These are phyloP conservation scores for Paraconiothyrium sp. DNA, from an alignment of 2,329 filamentous ascomycete genomes.

Conservation along the genomic window DNA sequence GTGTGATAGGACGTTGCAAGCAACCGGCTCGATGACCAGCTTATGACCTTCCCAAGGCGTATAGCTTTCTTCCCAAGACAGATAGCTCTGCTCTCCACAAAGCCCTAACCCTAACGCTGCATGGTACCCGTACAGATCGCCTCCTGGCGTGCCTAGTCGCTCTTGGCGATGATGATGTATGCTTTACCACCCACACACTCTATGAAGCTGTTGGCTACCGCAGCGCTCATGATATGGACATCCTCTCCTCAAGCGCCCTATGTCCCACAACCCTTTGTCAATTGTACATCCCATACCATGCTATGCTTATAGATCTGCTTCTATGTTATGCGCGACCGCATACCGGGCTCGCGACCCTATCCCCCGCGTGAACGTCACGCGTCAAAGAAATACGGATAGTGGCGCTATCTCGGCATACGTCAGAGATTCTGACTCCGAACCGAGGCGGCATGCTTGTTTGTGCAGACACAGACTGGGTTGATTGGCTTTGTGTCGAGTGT, in stretches of 20 bases:
- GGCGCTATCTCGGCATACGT: neutral
- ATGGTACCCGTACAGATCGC: neutral
- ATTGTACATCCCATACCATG: neutral
- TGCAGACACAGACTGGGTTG: neutral
- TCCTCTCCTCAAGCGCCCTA: neutral
- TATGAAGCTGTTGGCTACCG: neutral
- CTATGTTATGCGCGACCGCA: neutral
- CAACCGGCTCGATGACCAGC: neutral
- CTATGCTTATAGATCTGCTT: neutral
- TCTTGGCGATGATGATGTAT: slow-evolving; percentile 1
- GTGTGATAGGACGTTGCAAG: neutral
- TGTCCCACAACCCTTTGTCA: no score
- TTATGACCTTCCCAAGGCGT: slow-evolving; percentile 3
- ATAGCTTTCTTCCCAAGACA: slow-evolving; percentile 2
- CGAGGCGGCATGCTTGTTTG: neutral
- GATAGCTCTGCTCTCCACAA: neutral
- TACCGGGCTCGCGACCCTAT: neutral
- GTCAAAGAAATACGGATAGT: neutral
- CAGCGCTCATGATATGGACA: neutral
- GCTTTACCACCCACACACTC: neutral
- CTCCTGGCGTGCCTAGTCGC: neutral
- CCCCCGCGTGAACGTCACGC: neutral
- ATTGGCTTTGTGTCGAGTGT: neutral
- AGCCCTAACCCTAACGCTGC: neutral
- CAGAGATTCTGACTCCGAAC: neutral